Conservation (phyloP, 2,329 filamentous ascomycete genomes). For the Pyricularia pennisetigena region DNA sequence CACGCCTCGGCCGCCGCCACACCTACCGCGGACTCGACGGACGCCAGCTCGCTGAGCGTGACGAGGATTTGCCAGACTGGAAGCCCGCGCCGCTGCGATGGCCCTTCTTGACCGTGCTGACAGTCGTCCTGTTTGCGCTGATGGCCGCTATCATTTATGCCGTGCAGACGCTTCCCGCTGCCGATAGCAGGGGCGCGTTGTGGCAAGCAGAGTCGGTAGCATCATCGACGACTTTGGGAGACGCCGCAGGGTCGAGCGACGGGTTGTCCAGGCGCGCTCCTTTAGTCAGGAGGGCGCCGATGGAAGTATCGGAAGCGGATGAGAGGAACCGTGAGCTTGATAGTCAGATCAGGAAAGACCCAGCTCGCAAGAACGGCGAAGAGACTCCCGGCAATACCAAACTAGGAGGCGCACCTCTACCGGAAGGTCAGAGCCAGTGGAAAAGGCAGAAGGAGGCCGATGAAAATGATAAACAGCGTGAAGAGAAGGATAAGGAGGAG, state of each 20-base stretch:
- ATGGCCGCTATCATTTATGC: constrained; percentile 18
- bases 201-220: background rate
- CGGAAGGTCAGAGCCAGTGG: too few species aligned
- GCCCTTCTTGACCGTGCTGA: constrained; percentile 33
- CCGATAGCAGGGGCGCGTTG: background rate
- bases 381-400: too few species aligned
- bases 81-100: constrained; percentile 17
- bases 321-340: too few species aligned
- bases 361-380: too few species aligned
- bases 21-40: constrained; percentile 5
- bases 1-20: background rate
- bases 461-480: too few species aligned
- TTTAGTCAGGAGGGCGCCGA: background rate
- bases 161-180: background rate
- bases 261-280: background rate
- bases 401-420: too few species aligned
- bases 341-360: too few species aligned
- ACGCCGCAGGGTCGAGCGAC: background rate
- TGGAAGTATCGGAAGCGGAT: background rate
- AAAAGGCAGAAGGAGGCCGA: too few species aligned
- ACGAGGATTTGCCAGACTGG: background rate
- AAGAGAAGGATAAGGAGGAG: background rate
- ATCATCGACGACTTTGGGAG: background rate
- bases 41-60: background rate
- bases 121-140: constrained; percentile 33